phyloP scores from a whole-genome alignment of 768 basidiomycete species.

The Krasilnikovozyma curviuscula region DNA sequence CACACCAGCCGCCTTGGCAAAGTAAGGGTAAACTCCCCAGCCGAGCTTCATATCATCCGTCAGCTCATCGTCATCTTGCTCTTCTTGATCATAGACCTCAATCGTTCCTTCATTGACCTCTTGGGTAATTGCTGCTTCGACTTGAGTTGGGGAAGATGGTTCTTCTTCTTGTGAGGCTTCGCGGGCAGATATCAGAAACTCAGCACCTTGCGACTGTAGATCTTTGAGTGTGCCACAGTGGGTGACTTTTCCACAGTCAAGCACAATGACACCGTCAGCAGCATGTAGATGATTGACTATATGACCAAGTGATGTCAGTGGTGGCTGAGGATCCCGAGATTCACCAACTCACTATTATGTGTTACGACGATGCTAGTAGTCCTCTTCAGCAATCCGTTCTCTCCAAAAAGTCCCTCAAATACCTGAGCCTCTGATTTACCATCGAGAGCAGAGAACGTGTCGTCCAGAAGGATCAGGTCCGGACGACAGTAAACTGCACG shows the following conservation, averaged over 20 bases:
- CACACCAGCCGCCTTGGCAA: too few species aligned
- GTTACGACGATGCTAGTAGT: too few species aligned
- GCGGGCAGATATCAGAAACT: not conserved
- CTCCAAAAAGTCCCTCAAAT: conserved; percentile 14
- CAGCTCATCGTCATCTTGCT: conserved; percentile 3
- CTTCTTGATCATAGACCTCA: not conserved
- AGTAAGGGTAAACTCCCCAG: too few species aligned
- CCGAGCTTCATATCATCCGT: too few species aligned
- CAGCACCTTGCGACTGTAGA: not conserved
- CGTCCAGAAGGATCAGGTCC: conserved; percentile 15
- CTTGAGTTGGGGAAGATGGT: not conserved
- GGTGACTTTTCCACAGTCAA: conserved; percentile 6
- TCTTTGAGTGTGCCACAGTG: conserved; percentile 13
- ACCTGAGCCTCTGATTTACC: conserved; percentile 15
- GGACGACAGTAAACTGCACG: conserved; percentile 14
- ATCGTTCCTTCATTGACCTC: not conserved
- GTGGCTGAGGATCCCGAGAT: too few species aligned
- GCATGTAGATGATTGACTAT: conserved; percentile 13
- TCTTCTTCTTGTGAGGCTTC: too few species aligned
- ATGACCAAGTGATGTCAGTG: not conserved
- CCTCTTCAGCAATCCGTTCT: conserved; percentile 7
- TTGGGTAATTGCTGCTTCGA: not conserved
- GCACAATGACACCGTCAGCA: conserved; percentile 12
- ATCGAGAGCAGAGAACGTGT: conserved; percentile 17
- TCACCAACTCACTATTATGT: not conserved